Evolutionary conservation across 768 basidiomycete genomes (phyloP), one percentile per base, ranked within the genome.

Genomic region (Kwoniella heveanensis): DNA sequence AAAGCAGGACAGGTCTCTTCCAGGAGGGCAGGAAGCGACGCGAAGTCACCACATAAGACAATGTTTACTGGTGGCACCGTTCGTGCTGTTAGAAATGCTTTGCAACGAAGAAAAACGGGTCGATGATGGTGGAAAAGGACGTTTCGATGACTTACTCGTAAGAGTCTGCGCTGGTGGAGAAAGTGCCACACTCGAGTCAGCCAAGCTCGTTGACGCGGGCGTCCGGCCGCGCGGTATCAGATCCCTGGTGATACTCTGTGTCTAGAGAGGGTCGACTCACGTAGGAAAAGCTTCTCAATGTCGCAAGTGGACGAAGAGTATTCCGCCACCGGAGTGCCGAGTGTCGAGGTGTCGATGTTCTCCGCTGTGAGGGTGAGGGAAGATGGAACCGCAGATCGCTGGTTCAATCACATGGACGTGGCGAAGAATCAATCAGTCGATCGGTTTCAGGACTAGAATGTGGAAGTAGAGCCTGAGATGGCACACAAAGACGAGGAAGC

Each of bases 251-350:
- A n/a, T 2, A 48, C 13, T 36, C 6, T n/a, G n/a, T n/a, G n/a
- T n/a, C n/a, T n/a, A n/a, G n/a, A n/a, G n/a, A n/a, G n/a, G n/a
- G n/a, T n/a, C 36, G 63, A 74, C 73, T 80, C 74, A 66, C 77
- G 67, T 4, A 65, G 60, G 53, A 83, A 83, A 61, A 65, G 76
- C 12, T 64, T 57, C 29, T 44, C 50, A 52, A 84, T 83, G 66
- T 77, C 69, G 78, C 90, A 91, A 24, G 82, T 82, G 12, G 82
- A 81, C 1, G 84, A 78, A 2, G 87, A 85, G 85, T 86, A 91
- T 70, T 88, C 88, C 0, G 85, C 88, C 0, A 85, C 83, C 0
- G 90, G 89, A 19, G 81, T 83, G 12, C 90, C 89, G 51, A 76
- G 76, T 0, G 58, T 50, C 82, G 67, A 86, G 77, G 50, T 84